Evolutionary conservation across 2,329 filamentous ascomycete genomes (phyloP).

Genomic region (Botrytis sinoallii): DNA sequence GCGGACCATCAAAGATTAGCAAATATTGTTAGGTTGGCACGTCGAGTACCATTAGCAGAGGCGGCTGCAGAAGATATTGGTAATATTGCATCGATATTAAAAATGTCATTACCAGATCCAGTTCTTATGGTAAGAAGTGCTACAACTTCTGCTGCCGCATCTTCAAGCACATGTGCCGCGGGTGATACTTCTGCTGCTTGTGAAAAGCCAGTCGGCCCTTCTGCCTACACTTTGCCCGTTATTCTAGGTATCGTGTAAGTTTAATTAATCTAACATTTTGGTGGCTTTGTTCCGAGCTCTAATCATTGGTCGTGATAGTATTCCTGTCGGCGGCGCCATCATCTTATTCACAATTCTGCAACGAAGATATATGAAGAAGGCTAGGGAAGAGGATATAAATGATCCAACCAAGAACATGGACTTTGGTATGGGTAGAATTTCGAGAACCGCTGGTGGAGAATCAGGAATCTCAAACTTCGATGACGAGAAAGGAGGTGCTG

Average conservation of each 20-base stretch:
- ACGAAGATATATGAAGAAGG: conserved; percentile 69
- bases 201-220: conserved; percentile 56
- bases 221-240: conserved; percentile 62
- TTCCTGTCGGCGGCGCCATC: conserved; percentile 68
- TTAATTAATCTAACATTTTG: background rate
- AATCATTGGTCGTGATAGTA: conserved; percentile 48
- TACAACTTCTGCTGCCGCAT: conserved; percentile 27
- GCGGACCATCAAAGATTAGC: conserved; percentile 25
- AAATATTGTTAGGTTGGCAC: conserved; percentile 34
- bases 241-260: conserved; percentile 69
- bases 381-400: conserved; percentile 72
- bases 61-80: conserved; percentile 24
- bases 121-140: conserved; percentile 29
- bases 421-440: conserved; percentile 70
- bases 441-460: conserved; percentile 24
- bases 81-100: conserved; percentile 29
- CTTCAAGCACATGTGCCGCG: conserved; percentile 37
- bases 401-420: conserved; percentile 91
- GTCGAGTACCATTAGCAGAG: conserved; percentile 26
- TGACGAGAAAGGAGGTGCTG: conserved; percentile 40
- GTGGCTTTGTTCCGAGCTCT: conserved; percentile 2
- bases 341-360: conserved; percentile 74
- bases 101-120: conserved; percentile 30
- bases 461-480: background rate
- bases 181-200: conserved; percentile 44